Conservation (phyloP, 768 basidiomycete species). For the Pisolithus microcarpus region DNA sequence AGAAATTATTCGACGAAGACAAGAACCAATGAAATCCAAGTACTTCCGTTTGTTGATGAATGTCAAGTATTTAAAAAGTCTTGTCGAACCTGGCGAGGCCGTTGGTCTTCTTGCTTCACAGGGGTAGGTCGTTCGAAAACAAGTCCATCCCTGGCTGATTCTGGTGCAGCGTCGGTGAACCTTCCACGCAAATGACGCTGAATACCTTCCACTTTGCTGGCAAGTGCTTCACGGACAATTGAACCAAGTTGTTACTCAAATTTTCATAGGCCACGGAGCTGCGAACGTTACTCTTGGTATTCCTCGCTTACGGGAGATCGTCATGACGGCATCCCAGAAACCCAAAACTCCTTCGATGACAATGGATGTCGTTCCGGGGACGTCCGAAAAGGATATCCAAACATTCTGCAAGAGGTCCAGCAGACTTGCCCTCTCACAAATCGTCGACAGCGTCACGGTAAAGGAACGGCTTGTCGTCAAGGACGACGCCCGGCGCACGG, state of each 20-base stretch:
- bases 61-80: conserved; percentile 84
- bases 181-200: conserved; percentile 98
- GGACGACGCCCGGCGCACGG: conserved; percentile 62
- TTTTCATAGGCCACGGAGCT: conserved; percentile 82
- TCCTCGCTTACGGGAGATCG: conserved; percentile 95
- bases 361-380: conserved; percentile 57
- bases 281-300: conserved; percentile 99
- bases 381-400: conserved; percentile 50
- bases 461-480: conserved; percentile 67
- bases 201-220: conserved; percentile 99
- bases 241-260: conserved; percentile 1
- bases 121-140: conserved; percentile 50
- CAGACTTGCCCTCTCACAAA: conserved; percentile 77
- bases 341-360: conserved; percentile 98
- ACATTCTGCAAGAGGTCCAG: conserved; percentile 86
- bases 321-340: conserved; percentile 95
- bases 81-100: conserved; percentile 98
- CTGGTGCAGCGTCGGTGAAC: conserved; percentile 79
- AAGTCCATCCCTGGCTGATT: conserved; percentile 1
- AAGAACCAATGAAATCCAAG: conserved; percentile 39
- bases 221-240: conserved; percentile 26
- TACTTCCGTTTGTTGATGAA: conserved; percentile 82
- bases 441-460: conserved; percentile 77
- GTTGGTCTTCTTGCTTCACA: conserved; percentile 95
- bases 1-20: conserved; percentile 38